Percentiles rank a stretch among this genome's conserved stretches.
phyloP scores from a whole-genome alignment of 2,329 filamentous ascomycete genomes.

The Pezicula rhizophila region DNA sequence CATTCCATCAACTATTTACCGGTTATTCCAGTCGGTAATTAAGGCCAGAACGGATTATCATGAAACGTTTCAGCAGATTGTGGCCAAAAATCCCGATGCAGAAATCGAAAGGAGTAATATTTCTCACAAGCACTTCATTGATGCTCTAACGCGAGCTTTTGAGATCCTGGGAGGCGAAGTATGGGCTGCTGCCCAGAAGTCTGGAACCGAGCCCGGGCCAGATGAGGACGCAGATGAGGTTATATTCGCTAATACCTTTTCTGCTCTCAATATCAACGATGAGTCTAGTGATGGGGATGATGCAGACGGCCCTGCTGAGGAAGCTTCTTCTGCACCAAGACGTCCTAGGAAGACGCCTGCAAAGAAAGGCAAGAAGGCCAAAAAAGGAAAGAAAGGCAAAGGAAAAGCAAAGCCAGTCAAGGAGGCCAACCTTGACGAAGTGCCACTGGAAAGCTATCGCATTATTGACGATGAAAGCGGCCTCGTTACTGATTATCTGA shows the following conservation, averaged over 20 bases:
- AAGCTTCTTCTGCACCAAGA: conserved; percentile 1
- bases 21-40: conserved; percentile 28
- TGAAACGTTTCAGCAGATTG: conserved; percentile 6
- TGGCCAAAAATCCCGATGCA: conserved; percentile 6
- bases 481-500: conserved; percentile 34
- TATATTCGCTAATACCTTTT: conserved; percentile 25
- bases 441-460: conserved; percentile 38
- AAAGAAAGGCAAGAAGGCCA: conserved; percentile 20
- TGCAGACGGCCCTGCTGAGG: conserved; percentile 9
- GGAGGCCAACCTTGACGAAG: conserved; percentile 26
- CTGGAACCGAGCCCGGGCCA: conserved; percentile 7
- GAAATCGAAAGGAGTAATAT: conserved; percentile 13
- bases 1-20: conserved; percentile 29
- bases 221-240: neutral
- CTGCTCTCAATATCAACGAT: conserved; percentile 17
- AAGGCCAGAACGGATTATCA: conserved; percentile 7
- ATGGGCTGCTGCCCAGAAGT: conserved; percentile 22
- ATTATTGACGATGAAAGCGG: conserved; percentile 35
- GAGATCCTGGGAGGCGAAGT: conserved; percentile 5
- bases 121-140: conserved; percentile 11
- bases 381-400: conserved; percentile 25
- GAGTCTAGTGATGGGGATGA: conserved; percentile 13
- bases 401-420: conserved; percentile 20
- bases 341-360: conserved; percentile 15
- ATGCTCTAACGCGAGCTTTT: conserved; percentile 11